phyloP scores from a whole-genome alignment of 805 yeast genomes.

The Phaffomyces opuntiae region DNA sequence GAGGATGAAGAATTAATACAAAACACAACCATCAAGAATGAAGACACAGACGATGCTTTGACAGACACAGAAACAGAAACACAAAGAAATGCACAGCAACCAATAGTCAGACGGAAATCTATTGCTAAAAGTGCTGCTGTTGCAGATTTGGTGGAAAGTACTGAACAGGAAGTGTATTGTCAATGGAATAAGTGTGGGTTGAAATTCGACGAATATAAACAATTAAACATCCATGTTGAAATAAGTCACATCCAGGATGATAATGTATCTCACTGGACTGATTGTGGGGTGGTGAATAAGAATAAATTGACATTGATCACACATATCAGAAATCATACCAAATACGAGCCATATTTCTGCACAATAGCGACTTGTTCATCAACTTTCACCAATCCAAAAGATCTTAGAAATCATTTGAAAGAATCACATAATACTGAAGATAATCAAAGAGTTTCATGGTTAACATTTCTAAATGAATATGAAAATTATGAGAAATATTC shows the following conservation, averaged over 20 bases:
- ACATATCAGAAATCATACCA: slow-evolving; percentile 60
- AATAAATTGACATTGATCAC: slow-evolving; percentile 52
- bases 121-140: too few relatives aligned
- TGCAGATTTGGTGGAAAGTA: too few relatives aligned
- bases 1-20: slow-evolving; percentile 4
- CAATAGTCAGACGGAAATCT: too few relatives aligned
- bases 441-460: slow-evolving; percentile 10
- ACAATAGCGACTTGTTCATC: slow-evolving; percentile 59
- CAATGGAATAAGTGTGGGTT: slow-evolving; percentile 9
- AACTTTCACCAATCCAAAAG: slow-evolving; percentile 52
- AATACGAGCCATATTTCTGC: slow-evolving; percentile 61
- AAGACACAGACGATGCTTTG: slow-evolving; percentile 4
- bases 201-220: background rate
- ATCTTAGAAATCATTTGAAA: slow-evolving; percentile 56
- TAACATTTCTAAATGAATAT: slow-evolving; percentile 11
- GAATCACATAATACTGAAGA: slow-evolving; percentile 37
- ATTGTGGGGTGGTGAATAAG: slow-evolving; percentile 44
- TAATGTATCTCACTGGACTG: slow-evolving; percentile 49
- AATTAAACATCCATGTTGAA: slow-evolving; percentile 8
- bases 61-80: slow-evolving; percentile 4
- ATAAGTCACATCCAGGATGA: slow-evolving; percentile 4
- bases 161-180: slow-evolving; percentile 4
- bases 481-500: slow-evolving; percentile 25
- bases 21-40: background rate
- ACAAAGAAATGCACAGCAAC: background rate